Conservation (phyloP, 441 rosid genomes). For the Codiaeum variegatum region DNA sequence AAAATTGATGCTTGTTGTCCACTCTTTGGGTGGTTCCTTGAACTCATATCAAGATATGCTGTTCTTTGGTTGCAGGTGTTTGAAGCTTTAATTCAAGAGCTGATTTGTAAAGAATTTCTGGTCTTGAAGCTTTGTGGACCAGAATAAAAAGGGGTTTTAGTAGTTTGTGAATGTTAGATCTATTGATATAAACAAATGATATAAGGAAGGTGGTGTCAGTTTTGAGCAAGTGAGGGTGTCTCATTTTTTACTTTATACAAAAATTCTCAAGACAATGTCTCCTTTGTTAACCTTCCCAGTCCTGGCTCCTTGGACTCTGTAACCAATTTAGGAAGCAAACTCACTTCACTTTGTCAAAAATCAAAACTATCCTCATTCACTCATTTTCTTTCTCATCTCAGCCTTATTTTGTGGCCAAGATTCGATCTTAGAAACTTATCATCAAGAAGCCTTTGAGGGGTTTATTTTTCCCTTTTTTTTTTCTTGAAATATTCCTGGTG, state of each 20-base stretch:
- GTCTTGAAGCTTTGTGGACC: conserved; percentile 29
- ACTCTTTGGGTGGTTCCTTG: conserved; percentile 42
- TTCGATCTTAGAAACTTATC: conserved; percentile 33
- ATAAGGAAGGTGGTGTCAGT: conserved; percentile 59
- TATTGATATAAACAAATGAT: conserved; percentile 45
- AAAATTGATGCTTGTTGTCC: conserved; percentile 55
- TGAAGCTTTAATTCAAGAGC: conserved; percentile 29
- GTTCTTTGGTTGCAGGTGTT: conserved; percentile 53
- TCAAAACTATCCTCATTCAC: conserved; percentile 24
- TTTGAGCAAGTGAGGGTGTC: conserved; percentile 71
- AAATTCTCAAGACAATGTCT: conserved; percentile 41
- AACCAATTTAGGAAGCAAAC: conserved; percentile 45
- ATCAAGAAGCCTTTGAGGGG: conserved; percentile 22
- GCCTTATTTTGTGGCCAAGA: conserved; percentile 40
- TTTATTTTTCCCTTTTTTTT: not conserved
- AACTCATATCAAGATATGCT: conserved; percentile 39
- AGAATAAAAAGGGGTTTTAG: conserved; percentile 17
- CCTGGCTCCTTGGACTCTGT: conserved; percentile 49
- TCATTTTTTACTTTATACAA: conserved; percentile 37
- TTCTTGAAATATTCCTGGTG: conserved; percentile 5
- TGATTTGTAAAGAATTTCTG: conserved; percentile 31
- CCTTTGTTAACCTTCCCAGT: conserved; percentile 40
- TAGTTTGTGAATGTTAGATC: conserved; percentile 31
- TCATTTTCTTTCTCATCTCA: conserved; percentile 22
- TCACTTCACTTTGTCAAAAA: conserved; percentile 28